A percentile compares a stretch with the other conserved stretches of the same genome.
Evolutionary conservation across 441 rosid species (phyloP).

Genomic region (Erysimum pusillum): DNA sequence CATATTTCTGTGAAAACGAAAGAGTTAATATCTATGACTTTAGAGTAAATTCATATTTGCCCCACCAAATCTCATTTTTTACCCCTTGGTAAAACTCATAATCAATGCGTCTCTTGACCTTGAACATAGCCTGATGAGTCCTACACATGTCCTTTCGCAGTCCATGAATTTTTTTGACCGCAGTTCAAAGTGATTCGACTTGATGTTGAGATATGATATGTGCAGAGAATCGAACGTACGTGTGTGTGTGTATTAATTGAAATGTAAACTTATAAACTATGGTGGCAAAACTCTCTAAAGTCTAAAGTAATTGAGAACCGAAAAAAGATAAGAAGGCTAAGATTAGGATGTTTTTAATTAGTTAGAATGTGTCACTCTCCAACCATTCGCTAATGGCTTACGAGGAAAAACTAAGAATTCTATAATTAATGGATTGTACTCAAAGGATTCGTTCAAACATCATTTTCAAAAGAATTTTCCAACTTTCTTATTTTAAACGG

Average conservation of each 20-base stretch:
- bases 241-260: not conserved
- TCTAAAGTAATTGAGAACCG: no score
- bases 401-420: not conserved
- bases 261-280: not conserved
- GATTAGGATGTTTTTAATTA: no score
- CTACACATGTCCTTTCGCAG: not conserved
- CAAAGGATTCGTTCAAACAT: not conserved
- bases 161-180: not conserved
- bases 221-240: not conserved
- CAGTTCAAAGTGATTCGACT: not conserved
- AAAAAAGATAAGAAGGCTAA: no score
- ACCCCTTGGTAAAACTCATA: not conserved
- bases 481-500: not conserved
- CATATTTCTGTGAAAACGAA: not conserved
- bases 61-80: not conserved
- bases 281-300: no score
- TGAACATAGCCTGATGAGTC: not conserved
- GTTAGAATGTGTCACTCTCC: no score
- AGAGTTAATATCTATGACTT: not conserved
- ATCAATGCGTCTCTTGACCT: constrained; percentile 1
- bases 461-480: not conserved
- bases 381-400: no score
- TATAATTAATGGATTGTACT: not conserved
- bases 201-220: not conserved
- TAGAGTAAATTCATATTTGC: not conserved